Conservation (phyloP, 106 monocot species). For the Posidonia australis region DNA sequence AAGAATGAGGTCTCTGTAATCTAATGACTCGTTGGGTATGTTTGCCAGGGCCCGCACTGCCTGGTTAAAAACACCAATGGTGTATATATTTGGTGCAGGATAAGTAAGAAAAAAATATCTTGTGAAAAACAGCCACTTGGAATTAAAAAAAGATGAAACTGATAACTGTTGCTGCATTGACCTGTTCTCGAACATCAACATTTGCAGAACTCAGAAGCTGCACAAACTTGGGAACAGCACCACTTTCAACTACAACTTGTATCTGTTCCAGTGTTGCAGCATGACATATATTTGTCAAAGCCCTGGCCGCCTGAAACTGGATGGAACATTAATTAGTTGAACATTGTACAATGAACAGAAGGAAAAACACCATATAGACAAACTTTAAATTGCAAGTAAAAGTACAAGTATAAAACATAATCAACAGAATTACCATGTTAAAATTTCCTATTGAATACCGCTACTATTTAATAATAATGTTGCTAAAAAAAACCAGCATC, state of each 20-base stretch:
- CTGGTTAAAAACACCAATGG: too few relatives aligned
- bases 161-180: not conserved
- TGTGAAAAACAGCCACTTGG: not conserved
- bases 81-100: too few relatives aligned
- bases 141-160: not conserved
- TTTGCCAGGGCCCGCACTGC: conserved; percentile 58
- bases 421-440: too few relatives aligned
- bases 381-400: too few relatives aligned
- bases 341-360: too few relatives aligned
- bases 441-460: too few relatives aligned
- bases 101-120: not conserved
- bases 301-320: conserved; percentile 57
- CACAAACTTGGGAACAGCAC: conserved; percentile 43
- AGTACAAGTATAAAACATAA: too few relatives aligned
- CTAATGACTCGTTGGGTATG: conserved; percentile 38
- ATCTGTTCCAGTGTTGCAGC: conserved; percentile 52
- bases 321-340: too few relatives aligned
- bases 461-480: too few relatives aligned
- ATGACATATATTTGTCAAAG: conserved; percentile 47
- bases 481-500: too few relatives aligned
- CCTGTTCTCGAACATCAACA: conserved; percentile 50
- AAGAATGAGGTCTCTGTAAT: conserved; percentile 49
- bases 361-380: too few relatives aligned
- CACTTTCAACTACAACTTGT: conserved; percentile 37
- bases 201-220: conserved; percentile 42